These are phyloP conservation scores for Vitellaria paradoxa DNA, from an alignment of 179 eudicot genomes.

Conservation along the genomic window DNA sequence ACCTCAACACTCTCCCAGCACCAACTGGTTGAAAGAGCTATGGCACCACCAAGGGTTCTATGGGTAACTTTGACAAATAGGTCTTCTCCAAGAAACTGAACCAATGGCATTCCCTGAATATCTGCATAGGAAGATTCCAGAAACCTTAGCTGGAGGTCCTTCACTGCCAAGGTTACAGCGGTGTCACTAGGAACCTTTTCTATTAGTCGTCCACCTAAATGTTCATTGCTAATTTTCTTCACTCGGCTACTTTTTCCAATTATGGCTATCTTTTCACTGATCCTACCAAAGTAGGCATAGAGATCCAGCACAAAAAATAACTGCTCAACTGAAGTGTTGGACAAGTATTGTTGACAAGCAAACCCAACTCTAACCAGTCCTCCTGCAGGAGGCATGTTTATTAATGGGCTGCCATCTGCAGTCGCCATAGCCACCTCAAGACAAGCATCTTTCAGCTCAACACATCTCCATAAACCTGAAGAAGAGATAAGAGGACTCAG, in stretches of 20 bases:
- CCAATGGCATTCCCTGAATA: constrained; percentile 66
- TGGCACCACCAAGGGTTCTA: constrained; percentile 90
- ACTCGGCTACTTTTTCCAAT: constrained; percentile 43
- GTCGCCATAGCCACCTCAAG: constrained; percentile 96
- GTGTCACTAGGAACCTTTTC: constrained; percentile 92
- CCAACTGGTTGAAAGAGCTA: constrained; percentile 70
- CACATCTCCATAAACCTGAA: constrained; percentile 68
- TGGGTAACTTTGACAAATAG: constrained; percentile 69
- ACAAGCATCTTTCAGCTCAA: constrained; percentile 74
- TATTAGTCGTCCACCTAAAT: constrained; percentile 48
- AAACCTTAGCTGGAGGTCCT: constrained; percentile 67
- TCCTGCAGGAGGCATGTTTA: constrained; percentile 80
- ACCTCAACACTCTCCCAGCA: constrained; percentile 80
- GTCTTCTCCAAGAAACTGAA: constrained; percentile 75
- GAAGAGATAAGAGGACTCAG: constrained; percentile 30
- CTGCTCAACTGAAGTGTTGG: constrained; percentile 94
- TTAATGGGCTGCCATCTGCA: constrained; percentile 83
- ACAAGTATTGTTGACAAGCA: constrained; percentile 67
- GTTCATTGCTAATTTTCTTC: constrained; percentile 37
- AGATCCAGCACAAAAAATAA: constrained; percentile 87
- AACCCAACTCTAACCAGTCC: constrained; percentile 87
- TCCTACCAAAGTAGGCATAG: constrained; percentile 67
- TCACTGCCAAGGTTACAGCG: constrained; percentile 68
- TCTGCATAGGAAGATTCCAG: constrained; percentile 54
- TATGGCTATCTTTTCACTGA: constrained; percentile 68